These are phyloP conservation scores for Xylaria intraflava DNA, from an alignment of 495 filamentous ascomycete genomes.

Conservation along the genomic window DNA sequence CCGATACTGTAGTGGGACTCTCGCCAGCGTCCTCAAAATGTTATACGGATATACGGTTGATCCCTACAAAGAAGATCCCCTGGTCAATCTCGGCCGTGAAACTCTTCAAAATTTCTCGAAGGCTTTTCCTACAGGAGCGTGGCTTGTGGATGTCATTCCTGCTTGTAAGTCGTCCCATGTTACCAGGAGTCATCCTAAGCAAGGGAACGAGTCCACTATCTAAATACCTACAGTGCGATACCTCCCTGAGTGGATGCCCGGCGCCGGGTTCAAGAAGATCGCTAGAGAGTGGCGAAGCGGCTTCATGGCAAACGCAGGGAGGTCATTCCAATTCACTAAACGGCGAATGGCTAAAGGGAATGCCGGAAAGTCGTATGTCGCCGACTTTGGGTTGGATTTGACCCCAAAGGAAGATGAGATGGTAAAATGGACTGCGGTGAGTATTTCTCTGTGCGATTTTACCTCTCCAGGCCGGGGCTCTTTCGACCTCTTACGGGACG, in stretches of 20 bases:
- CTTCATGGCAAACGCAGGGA: conserved; percentile 15
- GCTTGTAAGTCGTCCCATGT: conserved; percentile 1
- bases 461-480: no score
- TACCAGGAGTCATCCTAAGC: neutral
- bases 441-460: neutral
- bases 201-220: neutral
- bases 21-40: conserved; percentile 38
- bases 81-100: conserved; percentile 32
- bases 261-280: conserved; percentile 33
- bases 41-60: conserved; percentile 43
- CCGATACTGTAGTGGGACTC: conserved; percentile 32
- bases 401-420: conserved; percentile 14
- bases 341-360: conserved; percentile 27
- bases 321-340: conserved; percentile 36
- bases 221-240: conserved; percentile 21
- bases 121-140: conserved; percentile 29
- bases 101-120: conserved; percentile 30
- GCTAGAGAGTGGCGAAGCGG: conserved; percentile 21
- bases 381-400: conserved; percentile 21
- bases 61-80: conserved; percentile 28
- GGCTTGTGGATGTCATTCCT: conserved; percentile 41
- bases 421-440: conserved; percentile 34
- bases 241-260: conserved; percentile 41
- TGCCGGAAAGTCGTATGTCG: conserved; percentile 26
- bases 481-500: no score